phyloP scores from a whole-genome alignment of 768 basidiomycete genomes.

The Leccinum ochraceum region DNA sequence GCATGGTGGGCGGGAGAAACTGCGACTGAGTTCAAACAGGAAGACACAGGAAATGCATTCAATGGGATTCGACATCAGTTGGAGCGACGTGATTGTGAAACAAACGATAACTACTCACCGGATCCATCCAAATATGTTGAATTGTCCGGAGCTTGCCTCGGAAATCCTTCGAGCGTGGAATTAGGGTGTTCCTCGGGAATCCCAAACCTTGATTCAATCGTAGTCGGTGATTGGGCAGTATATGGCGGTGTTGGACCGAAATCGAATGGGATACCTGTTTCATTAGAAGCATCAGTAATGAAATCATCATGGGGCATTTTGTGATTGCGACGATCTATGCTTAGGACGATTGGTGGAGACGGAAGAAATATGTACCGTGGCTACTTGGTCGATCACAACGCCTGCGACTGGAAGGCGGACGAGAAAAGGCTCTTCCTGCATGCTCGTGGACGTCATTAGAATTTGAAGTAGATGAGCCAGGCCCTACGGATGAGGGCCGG shows the following conservation, averaged over 20 bases:
- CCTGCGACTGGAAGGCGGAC: slow-evolving; percentile 7
- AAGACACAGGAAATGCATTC: neutral
- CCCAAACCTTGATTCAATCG: neutral
- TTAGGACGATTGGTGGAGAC: neutral
- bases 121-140: neutral
- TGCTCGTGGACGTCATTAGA: slow-evolving; percentile 2
- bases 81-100: neutral
- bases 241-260: slow-evolving; percentile 32
- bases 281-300: neutral
- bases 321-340: neutral
- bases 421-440: neutral
- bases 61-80: neutral
- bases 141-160: slow-evolving; percentile 15
- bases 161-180: slow-evolving; percentile 24
- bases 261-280: slow-evolving; percentile 7
- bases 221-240: slow-evolving; percentile 3
- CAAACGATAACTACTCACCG: neutral
- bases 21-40: neutral
- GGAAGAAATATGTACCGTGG: slow-evolving; percentile 2
- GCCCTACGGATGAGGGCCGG: slow-evolving; percentile 26
- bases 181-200: slow-evolving; percentile 9
- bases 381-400: slow-evolving; percentile 4
- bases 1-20: neutral
- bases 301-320: neutral
- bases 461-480: slow-evolving; percentile 15